Percentiles rank a stretch among this genome's conserved stretches.
These are phyloP conservation scores for Podochytrium sp. DNA, from an alignment of 192 early-diverging fungal species.

Conservation along the genomic window DNA sequence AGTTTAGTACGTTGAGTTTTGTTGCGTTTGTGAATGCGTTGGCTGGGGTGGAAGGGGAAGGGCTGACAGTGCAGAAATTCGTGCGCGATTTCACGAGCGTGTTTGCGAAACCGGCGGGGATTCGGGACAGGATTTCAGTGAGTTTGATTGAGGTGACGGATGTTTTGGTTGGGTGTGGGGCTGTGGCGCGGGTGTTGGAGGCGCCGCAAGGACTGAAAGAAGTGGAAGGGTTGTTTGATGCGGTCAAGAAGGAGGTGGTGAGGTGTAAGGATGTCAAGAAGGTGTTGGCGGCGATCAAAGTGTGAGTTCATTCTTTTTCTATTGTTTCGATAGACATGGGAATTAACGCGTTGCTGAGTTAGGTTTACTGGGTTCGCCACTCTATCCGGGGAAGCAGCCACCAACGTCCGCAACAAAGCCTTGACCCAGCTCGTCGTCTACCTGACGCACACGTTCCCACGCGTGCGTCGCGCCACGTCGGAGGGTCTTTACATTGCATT, in stretches of 20 bases:
- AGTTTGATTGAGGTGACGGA: constrained; percentile 73
- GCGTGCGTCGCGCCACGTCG: constrained; percentile 71
- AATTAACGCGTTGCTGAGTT: neutral
- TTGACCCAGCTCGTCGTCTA: constrained; percentile 65
- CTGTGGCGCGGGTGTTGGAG: constrained; percentile 34
- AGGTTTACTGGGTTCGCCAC: constrained; percentile 57
- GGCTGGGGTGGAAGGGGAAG: constrained; percentile 1
- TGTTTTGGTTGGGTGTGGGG: constrained; percentile 62
- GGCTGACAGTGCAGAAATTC: constrained; percentile 10
- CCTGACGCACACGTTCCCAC: constrained; percentile 76
- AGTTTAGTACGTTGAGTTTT: constrained; percentile 67
- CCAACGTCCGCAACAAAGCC: constrained; percentile 46
- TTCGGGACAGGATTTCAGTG: constrained; percentile 67
- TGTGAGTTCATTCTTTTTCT: constrained; percentile 50
- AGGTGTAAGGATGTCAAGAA: constrained; percentile 67
- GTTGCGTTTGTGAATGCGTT: constrained; percentile 59
- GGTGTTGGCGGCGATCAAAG: constrained; percentile 61
- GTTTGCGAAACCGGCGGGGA: constrained; percentile 40
- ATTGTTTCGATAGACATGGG: too few relatives aligned
- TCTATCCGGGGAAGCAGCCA: constrained; percentile 19
- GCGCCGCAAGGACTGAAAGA: neutral
- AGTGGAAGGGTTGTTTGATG: constrained; percentile 41
- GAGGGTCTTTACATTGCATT: constrained; percentile 76
- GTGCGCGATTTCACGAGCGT: neutral
- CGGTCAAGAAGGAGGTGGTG: constrained; percentile 51